Evolutionary conservation across 768 basidiomycete genomes (phyloP).

Genomic region (Wakefieldia striispora): DNA sequence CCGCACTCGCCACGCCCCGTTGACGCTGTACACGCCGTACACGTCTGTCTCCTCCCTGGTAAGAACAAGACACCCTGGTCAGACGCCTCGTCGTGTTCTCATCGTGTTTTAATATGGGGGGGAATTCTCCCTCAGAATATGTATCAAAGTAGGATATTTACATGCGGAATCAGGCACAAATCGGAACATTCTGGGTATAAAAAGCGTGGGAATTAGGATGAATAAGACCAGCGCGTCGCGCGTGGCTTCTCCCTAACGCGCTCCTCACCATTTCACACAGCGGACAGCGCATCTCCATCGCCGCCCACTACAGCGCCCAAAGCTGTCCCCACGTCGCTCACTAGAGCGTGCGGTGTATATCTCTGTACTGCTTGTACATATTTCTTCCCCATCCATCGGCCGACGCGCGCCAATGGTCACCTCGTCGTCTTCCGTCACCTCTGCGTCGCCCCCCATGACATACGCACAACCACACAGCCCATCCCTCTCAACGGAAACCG

Average conservation of each 20-base stretch:
- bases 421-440: conserved; percentile 78
- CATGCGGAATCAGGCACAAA: conserved; percentile 18
- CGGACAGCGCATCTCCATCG: conserved; percentile 35
- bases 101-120: conserved; percentile 13
- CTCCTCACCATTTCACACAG: conserved; percentile 38
- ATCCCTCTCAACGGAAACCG: conserved; percentile 41
- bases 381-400: not conserved
- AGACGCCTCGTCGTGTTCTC: conserved; percentile 8
- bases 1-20: conserved; percentile 5
- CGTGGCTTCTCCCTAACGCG: conserved; percentile 37
- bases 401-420: conserved; percentile 61
- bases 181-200: conserved; percentile 24
- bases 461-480: conserved; percentile 50
- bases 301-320: conserved; percentile 33
- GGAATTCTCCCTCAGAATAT: conserved; percentile 4
- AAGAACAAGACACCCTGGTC: conserved; percentile 2
- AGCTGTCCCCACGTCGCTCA: conserved; percentile 2
- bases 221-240: conserved; percentile 39
- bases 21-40: not conserved
- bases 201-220: conserved; percentile 34
- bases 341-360: conserved; percentile 15
- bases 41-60: not conserved
- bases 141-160: conserved; percentile 14
- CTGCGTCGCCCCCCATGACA: conserved; percentile 72
- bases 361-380: conserved; percentile 17